phyloP scores from a whole-genome alignment of 2,329 filamentous ascomycete genomes.

The Diaporthe vaccinii region DNA sequence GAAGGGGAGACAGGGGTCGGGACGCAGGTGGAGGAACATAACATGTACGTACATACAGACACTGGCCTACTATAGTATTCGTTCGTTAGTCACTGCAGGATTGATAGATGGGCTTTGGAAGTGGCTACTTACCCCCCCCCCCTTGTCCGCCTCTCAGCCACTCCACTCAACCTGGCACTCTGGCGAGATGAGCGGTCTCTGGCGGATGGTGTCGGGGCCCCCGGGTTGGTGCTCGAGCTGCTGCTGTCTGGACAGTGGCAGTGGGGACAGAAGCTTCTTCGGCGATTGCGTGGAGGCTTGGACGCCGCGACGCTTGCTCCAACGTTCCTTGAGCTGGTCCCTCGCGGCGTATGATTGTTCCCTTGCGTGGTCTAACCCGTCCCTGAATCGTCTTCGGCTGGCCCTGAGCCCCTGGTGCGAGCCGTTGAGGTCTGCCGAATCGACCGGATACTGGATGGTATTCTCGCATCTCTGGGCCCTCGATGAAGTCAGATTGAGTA shows the following conservation, averaged over 20 bases:
- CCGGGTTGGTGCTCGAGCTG: too few relatives aligned
- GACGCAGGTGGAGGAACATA: background rate
- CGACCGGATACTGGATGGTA: background rate
- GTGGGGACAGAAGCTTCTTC: background rate
- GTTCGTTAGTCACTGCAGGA: background rate
- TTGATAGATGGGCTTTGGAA: background rate
- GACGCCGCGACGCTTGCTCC: background rate
- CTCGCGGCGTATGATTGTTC: conserved; percentile 36
- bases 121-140: background rate
- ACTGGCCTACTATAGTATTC: background rate
- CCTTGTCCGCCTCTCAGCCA: background rate
- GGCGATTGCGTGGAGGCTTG: background rate
- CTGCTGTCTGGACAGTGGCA: background rate
- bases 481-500: too few relatives aligned
- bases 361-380: conserved; percentile 38
- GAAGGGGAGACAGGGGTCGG: background rate
- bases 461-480: too few relatives aligned
- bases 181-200: background rate
- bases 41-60: background rate
- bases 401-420: conserved; percentile 26
- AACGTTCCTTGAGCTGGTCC: conserved; percentile 34
- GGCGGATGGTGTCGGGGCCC: background rate
- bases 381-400: conserved; percentile 31
- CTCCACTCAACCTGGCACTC: background rate
- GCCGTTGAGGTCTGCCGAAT: background rate